phyloP scores from a whole-genome alignment of 352 stramenopile species.

The Pythium utonaiense region DNA sequence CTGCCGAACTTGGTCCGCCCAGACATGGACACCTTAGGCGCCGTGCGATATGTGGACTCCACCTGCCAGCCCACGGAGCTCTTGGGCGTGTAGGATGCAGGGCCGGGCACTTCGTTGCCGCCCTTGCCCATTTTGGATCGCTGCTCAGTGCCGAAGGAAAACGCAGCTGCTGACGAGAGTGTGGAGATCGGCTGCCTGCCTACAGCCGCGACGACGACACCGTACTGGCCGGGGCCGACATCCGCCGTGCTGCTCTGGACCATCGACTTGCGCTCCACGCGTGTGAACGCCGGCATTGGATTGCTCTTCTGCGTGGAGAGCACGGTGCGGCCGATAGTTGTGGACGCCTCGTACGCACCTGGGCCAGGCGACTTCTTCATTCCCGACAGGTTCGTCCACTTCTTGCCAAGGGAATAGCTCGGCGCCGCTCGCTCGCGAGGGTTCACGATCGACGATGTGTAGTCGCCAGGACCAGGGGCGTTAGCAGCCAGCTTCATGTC shows the following conservation, averaged over 20 bases:
- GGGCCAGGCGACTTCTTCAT: constrained; percentile 57
- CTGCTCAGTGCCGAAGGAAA: constrained; percentile 63
- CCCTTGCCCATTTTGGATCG: constrained; percentile 36
- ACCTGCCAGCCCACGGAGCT: constrained; percentile 65
- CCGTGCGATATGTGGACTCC: constrained; percentile 60
- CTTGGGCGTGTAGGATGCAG: constrained; percentile 50
- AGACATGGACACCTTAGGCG: constrained; percentile 71
- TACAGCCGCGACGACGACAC: constrained; percentile 57
- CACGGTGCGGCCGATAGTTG: constrained; percentile 61
- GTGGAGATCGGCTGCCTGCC: constrained; percentile 69
- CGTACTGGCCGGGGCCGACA: constrained; percentile 70
- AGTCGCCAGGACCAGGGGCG: constrained; percentile 60
- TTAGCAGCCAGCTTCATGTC: constrained; percentile 44
- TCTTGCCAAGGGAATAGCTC: constrained; percentile 75
- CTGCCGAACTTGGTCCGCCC: constrained; percentile 77
- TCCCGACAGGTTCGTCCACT: constrained; percentile 41
- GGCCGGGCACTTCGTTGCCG: constrained; percentile 31
- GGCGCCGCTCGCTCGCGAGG: constrained; percentile 56
- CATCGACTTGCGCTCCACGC: constrained; percentile 69
- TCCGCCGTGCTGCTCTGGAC: constrained; percentile 38
- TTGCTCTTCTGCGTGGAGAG: constrained; percentile 71
- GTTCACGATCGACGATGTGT: constrained; percentile 62
- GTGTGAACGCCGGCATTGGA: constrained; percentile 54
- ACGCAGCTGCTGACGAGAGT: constrained; percentile 47
- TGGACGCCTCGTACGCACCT: constrained; percentile 52